Conservation (phyloP, 2,329 filamentous ascomycete species). For the Metarhizium rileyi region DNA sequence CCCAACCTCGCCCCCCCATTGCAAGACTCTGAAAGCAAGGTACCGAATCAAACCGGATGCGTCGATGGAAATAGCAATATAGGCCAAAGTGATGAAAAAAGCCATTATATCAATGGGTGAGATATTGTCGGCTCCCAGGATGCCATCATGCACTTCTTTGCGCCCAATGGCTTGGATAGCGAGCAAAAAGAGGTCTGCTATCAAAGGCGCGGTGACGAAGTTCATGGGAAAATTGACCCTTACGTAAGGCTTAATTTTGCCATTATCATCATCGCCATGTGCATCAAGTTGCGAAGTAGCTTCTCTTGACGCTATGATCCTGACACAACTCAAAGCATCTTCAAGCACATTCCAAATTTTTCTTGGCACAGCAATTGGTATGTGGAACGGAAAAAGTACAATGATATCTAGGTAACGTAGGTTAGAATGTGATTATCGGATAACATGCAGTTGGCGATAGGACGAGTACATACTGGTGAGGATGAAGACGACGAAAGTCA, state of each 20-base stretch:
- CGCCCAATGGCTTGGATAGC: constrained; percentile 59
- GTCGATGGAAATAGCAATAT: constrained; percentile 70
- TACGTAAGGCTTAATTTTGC: constrained; percentile 31
- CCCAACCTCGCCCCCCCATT: constrained; percentile 57
- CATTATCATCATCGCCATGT: constrained; percentile 15
- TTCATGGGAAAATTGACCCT: constrained; percentile 54
- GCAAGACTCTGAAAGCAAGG: constrained; percentile 59
- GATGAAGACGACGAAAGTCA: constrained; percentile 60
- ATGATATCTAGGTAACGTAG: constrained; percentile 44
- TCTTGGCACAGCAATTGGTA: constrained; percentile 52
- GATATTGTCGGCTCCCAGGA: constrained; percentile 55
- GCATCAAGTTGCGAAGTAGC: constrained; percentile 13
- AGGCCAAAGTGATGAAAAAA: constrained; percentile 65
- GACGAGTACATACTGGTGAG: constrained; percentile 50
- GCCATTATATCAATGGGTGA: constrained; percentile 62
- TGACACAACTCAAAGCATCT: constrained; percentile 23
- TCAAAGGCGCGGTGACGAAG: constrained; percentile 59
- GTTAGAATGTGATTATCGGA: background rate
- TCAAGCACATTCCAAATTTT: constrained; percentile 34
- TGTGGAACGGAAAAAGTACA: constrained; percentile 59
- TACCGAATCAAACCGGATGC: constrained; percentile 64
- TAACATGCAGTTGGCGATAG: background rate
- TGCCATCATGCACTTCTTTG: constrained; percentile 59
- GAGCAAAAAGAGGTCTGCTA: constrained; percentile 62
- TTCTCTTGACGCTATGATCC: constrained; percentile 41